Base-by-base conservation (phyloP, 129 eudicot genomes). In the Apium graveolens region DNA sequence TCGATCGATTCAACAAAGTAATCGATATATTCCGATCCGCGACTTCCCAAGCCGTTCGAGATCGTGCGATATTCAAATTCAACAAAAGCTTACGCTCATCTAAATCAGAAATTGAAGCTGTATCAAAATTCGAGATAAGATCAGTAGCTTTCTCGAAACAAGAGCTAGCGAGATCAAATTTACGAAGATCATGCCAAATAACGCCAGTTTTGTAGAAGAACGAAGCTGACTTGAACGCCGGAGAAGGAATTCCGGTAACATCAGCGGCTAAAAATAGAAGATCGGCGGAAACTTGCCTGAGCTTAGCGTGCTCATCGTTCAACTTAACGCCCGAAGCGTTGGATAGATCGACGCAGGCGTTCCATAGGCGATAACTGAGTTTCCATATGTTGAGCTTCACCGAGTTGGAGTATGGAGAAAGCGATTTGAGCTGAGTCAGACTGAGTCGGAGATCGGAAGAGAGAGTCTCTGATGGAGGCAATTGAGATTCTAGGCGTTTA, bases 351-450 rank as follows among this genome's bases (percentile, higher is more conserved):
- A 95, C 96, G 79, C 96, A 90, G 14, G 91, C 80, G 83, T 91
- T 95, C 97, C 97, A 95, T 65, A 95, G 87, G 72, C 99, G 96
- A 86, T 90, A 95, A 73, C 91, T 83, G 84, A 95, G 87, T 77
- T 92, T 91, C 97, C 99, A 95, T 53, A 92, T 80, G 60, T 85
- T 86, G 78, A 95, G 87, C 81, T 95, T 92, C 74, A 78, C 49
- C 17, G 97, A 83, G 74, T 95, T 92, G 32, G 84, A 83, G 80
- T 88, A 85, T n/a, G 97, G 97, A 70, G 89, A 53, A 74, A 92
- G 87, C 73, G 86, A 81, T 39, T 75, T 80, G 51, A 92, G 85
- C 41, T 84, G 91, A 83, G 88, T 65, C 7, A 87, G 77, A 78
- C 55, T 74, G 46, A 27, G 88, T 37, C 89, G 92, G 78, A 95